phyloP scores from a whole-genome alignment of 1,139 yeast species.

The Lodderomyces margitis region DNA sequence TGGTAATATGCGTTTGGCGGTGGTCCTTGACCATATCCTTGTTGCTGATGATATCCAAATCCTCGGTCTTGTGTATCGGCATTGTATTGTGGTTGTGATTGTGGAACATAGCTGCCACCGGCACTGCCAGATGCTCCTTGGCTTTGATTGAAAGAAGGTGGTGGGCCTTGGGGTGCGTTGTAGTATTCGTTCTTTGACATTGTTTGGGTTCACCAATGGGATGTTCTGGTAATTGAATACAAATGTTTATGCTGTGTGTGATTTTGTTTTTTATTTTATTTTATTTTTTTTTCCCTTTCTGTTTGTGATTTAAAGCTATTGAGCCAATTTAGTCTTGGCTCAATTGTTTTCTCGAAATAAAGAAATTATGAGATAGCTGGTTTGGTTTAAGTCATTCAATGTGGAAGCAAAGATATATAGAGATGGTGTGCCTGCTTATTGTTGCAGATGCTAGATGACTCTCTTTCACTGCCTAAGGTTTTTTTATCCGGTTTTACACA shows the following conservation, averaged over 20 bases:
- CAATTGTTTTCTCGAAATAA: no score
- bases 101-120: slow-evolving; percentile 24
- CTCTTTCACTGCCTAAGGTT: no score
- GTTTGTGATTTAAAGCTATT: no score
- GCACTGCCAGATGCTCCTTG: slow-evolving; percentile 5
- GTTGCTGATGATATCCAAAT: slow-evolving; percentile 21
- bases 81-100: slow-evolving; percentile 36
- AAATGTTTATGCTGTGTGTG: neutral
- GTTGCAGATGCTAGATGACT: neutral
- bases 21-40: slow-evolving; percentile 30
- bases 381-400: no score
- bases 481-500: no score
- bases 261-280: no score
- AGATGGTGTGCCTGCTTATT: neutral
- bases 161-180: slow-evolving; percentile 47
- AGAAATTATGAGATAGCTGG: no score
- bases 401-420: neutral
- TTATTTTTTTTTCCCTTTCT: no score
- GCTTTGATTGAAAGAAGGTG: slow-evolving; percentile 40
- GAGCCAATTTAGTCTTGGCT: no score
- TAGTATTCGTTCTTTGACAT: slow-evolving; percentile 26
- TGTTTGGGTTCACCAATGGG: no score
- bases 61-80: slow-evolving; percentile 33
- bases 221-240: neutral
- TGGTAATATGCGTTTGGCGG: slow-evolving; percentile 13